Percentiles rank a stretch among this genome's conserved stretches.
phyloP scores from a whole-genome alignment of 2,329 filamentous ascomycete genomes.

The Fusarium sp. region DNA sequence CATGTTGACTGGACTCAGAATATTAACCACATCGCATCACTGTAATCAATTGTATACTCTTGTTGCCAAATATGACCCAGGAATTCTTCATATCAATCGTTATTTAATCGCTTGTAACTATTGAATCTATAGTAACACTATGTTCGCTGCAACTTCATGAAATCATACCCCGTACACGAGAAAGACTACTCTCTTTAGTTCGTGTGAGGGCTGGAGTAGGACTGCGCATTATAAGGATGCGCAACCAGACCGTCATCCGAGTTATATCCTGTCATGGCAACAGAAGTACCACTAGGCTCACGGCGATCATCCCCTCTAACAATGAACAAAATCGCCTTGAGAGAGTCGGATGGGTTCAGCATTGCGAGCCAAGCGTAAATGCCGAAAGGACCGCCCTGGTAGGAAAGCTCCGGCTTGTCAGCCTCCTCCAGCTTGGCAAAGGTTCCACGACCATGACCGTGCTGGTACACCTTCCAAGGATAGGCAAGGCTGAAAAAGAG shows the following conservation, averaged over 20 bases:
- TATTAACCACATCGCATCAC: no score
- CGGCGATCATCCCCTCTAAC: neutral
- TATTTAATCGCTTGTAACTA: no score
- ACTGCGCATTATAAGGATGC: conserved; percentile 13
- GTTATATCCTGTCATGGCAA: conserved; percentile 21
- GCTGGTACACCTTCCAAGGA: conserved; percentile 38
- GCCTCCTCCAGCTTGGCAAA: conserved; percentile 22
- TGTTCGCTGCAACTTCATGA: no score
- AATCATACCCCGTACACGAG: no score
- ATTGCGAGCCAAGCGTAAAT: conserved; percentile 37
- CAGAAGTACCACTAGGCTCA: neutral
- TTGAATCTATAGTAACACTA: no score
- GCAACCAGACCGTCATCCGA: conserved; percentile 13
- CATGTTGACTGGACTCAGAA: no score
- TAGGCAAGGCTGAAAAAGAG: conserved; percentile 40
- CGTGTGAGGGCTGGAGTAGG: neutral
- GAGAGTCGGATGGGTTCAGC: conserved; percentile 34
- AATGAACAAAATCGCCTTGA: conserved; percentile 35
- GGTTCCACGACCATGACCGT: conserved; percentile 11
- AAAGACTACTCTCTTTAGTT: neutral
- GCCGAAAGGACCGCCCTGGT: conserved; percentile 36
- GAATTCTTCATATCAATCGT: no score
- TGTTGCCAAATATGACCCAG: no score
- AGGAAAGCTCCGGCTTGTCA: neutral
- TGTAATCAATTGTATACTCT: no score